Conservation (phyloP, 768 basidiomycete genomes). For the Mycena amicta region DNA sequence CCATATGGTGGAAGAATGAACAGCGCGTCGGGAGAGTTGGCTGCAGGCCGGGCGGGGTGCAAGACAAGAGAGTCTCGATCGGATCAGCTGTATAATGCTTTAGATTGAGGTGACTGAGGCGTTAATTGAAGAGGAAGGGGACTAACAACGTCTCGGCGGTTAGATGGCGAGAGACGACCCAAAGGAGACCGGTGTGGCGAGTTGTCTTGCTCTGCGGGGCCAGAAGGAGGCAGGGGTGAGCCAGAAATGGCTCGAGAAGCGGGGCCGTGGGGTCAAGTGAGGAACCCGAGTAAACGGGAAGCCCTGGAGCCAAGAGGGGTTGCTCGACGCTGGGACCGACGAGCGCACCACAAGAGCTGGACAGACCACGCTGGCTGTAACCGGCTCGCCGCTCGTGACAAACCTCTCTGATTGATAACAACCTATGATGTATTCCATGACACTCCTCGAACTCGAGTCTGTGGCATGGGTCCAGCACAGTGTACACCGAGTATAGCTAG, state of each 20-base stretch:
- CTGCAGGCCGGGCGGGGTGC: slow-evolving; percentile 7
- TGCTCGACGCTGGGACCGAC: not conserved
- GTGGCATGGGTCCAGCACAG: not conserved
- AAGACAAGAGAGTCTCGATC: slow-evolving; percentile 17
- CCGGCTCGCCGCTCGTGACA: not conserved
- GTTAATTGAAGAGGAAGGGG: not conserved
- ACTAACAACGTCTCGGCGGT: not conserved
- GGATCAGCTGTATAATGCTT: slow-evolving; percentile 7
- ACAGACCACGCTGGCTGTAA: not conserved
- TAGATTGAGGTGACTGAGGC: not conserved
- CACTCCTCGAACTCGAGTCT: not conserved
- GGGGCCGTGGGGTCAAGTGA: not conserved
- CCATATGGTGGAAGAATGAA: slow-evolving; percentile 15
- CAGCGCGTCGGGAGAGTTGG: not conserved
- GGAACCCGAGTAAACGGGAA: not conserved
- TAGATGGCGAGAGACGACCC: not conserved
- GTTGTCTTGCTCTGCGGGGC: not conserved
- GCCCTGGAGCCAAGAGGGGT: not conserved
- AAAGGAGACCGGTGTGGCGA: not conserved
- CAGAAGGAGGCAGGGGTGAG: not conserved
- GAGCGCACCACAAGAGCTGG: not conserved
- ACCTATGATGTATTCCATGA: not conserved
- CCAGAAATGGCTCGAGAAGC: not conserved
- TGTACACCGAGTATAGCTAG: too few relatives aligned
- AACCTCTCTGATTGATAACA: not conserved